A percentile compares a stretch with the other conserved stretches of the same genome.
phyloP scores from a whole-genome alignment of 1,284 basidiomycete genomes.

The Psilocybe mexicana region DNA sequence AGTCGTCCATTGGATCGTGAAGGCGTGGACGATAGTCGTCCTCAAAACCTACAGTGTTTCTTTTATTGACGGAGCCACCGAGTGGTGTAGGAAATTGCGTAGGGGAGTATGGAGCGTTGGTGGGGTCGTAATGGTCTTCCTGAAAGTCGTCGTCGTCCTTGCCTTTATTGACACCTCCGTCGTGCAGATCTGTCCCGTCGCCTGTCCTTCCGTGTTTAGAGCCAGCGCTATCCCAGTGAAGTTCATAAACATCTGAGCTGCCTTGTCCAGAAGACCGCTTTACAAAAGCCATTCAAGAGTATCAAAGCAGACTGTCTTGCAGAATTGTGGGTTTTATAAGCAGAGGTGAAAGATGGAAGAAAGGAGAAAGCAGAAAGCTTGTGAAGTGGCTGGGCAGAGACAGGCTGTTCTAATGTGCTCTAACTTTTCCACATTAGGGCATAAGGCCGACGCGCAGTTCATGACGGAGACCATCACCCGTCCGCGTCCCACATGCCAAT shows the following conservation, averaged over 20 bases:
- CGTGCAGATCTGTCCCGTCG: not conserved
- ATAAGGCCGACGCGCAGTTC: not conserved
- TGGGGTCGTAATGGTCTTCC: constrained; percentile 11
- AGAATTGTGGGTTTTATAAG: not conserved
- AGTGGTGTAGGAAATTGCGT: constrained; percentile 3
- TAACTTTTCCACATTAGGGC: not conserved
- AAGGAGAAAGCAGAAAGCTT: not conserved
- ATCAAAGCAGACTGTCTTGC: not conserved
- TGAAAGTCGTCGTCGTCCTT: not conserved
- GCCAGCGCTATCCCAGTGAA: not conserved
- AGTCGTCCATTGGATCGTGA: constrained; percentile 30
- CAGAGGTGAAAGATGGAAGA: not conserved
- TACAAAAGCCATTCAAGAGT: not conserved
- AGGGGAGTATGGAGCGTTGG: constrained; percentile 7
- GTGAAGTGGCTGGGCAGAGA: not conserved
- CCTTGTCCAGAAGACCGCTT: constrained; percentile 1
- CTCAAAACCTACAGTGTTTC: constrained; percentile 10
- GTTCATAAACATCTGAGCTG: not conserved
- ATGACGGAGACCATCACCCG: not conserved
- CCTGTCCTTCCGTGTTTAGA: not conserved
- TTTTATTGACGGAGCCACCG: constrained; percentile 1
- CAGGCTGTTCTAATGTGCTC: constrained; percentile 1
- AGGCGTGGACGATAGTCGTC: constrained; percentile 13
- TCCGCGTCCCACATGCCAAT: not conserved
- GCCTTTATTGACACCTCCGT: not conserved